These are phyloP conservation scores for Aspergillus conjunctus DNA, from an alignment of 495 filamentous ascomycete genomes.

Conservation along the genomic window DNA sequence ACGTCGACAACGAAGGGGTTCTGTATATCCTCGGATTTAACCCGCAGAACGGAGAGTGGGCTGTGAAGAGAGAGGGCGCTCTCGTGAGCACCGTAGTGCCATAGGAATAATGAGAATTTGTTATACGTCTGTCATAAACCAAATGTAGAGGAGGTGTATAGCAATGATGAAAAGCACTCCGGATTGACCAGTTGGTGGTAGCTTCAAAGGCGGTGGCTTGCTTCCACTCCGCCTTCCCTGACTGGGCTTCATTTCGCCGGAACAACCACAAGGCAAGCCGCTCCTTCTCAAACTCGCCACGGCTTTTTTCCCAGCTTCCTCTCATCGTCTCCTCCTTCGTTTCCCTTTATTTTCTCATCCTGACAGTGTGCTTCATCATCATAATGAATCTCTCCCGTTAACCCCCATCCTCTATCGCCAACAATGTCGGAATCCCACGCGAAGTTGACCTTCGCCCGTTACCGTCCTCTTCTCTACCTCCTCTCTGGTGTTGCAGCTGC, in stretches of 20 bases:
- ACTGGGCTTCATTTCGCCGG: constrained; percentile 7
- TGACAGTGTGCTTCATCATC: constrained; percentile 5
- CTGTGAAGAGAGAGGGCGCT: no score
- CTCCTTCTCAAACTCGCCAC: neutral
- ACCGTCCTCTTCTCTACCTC: constrained; percentile 53
- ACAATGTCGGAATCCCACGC: constrained; percentile 42
- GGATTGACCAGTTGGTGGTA: neutral
- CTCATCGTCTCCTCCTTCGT: neutral
- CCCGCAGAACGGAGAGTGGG: no score
- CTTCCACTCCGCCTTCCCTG: constrained; percentile 13
- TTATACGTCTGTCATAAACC: no score
- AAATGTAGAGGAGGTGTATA: neutral
- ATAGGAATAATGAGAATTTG: no score
- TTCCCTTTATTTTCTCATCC: neutral
- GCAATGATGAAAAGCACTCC: neutral
- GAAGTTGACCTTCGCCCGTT: constrained; percentile 45
- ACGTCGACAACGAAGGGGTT: no score
- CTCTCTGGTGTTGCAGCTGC: constrained; percentile 53
- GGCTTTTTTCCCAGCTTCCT: neutral
- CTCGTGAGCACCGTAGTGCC: no score
- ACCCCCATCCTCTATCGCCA: constrained; percentile 19
- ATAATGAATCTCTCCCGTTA: constrained; percentile 27
- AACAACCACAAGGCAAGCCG: neutral
- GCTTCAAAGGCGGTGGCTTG: neutral
- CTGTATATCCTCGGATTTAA: no score